phyloP scores from a whole-genome alignment of 2,329 filamentous ascomycete genomes.

The Orbilia quercus region DNA sequence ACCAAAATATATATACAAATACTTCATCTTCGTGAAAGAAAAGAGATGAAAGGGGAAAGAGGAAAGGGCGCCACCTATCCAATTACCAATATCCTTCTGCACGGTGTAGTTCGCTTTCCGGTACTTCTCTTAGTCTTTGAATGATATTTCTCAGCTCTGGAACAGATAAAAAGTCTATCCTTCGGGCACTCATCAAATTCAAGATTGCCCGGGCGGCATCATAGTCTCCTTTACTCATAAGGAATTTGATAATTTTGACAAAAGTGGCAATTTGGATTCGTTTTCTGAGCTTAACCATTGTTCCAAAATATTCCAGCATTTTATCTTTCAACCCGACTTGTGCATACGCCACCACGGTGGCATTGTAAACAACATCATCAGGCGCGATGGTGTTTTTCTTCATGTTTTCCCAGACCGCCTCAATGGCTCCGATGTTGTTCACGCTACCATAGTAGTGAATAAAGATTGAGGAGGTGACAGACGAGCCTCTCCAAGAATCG shows the following conservation, averaged over 20 bases:
- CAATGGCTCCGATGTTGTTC: slow-evolving; percentile 22
- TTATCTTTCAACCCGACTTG: slow-evolving; percentile 12
- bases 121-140: slow-evolving; percentile 18
- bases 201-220: slow-evolving; percentile 15
- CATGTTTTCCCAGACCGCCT: slow-evolving; percentile 49
- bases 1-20: no score
- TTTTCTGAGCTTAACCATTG: slow-evolving; percentile 31
- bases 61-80: background rate
- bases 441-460: slow-evolving; percentile 30
- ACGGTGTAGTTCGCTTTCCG: slow-evolving; percentile 5
- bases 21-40: no score
- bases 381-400: slow-evolving; percentile 38
- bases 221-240: slow-evolving; percentile 28
- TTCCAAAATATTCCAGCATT: slow-evolving; percentile 37
- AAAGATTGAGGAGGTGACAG: slow-evolving; percentile 40
- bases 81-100: slow-evolving; percentile 7
- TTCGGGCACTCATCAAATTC: slow-evolving; percentile 9
- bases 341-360: slow-evolving; percentile 37
- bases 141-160: slow-evolving; percentile 17
- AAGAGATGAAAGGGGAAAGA: no score
- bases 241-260: slow-evolving; percentile 15
- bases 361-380: slow-evolving; percentile 43
- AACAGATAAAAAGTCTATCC: slow-evolving; percentile 14
- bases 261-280: slow-evolving; percentile 18
- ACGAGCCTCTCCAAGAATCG: slow-evolving; percentile 41